These are phyloP conservation scores for Macrophomina tecta DNA, from an alignment of 2,329 filamentous ascomycete species.

Conservation along the genomic window DNA sequence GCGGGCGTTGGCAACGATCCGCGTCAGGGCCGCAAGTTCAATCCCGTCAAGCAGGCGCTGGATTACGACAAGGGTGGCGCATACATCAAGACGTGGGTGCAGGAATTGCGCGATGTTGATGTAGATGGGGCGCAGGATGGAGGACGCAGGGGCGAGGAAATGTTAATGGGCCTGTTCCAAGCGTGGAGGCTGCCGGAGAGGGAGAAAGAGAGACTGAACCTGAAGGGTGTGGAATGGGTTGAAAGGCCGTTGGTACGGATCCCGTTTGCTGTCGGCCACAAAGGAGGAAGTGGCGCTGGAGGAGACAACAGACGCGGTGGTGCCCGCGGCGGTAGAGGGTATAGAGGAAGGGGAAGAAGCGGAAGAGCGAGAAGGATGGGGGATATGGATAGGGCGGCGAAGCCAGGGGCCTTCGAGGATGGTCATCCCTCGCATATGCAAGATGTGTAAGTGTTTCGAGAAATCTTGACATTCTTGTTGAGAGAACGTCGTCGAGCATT, in stretches of 20 bases:
- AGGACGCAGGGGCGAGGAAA: constrained; percentile 39
- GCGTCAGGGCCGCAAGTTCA: constrained; percentile 75
- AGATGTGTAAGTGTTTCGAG: not conserved
- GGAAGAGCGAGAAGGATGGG: constrained; percentile 29
- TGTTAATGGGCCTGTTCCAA: constrained; percentile 69
- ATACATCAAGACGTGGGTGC: constrained; percentile 76
- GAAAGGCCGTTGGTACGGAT: constrained; percentile 71
- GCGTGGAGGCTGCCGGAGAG: constrained; percentile 68
- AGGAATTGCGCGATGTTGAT: constrained; percentile 65
- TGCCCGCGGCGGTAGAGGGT: constrained; percentile 34
- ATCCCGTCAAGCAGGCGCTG: constrained; percentile 79
- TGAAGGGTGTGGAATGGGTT: constrained; percentile 68
- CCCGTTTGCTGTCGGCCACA: constrained; percentile 63
- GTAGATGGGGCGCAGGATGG: constrained; percentile 39
- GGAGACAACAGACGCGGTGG: constrained; percentile 33
- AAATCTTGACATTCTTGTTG: not conserved
- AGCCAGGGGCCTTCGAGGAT: not conserved
- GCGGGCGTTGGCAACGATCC: constrained; percentile 82
- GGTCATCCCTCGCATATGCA: not conserved
- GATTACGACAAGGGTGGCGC: constrained; percentile 75
- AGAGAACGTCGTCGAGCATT: not conserved
- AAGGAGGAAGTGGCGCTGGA: constrained; percentile 44
- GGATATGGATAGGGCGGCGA: constrained; percentile 29
- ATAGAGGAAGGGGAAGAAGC: constrained; percentile 29
- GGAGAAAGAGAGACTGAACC: constrained; percentile 62